These are phyloP conservation scores for Hanseniaspora hatyaiensis DNA, from an alignment of 805 yeast genomes.

Conservation along the genomic window DNA sequence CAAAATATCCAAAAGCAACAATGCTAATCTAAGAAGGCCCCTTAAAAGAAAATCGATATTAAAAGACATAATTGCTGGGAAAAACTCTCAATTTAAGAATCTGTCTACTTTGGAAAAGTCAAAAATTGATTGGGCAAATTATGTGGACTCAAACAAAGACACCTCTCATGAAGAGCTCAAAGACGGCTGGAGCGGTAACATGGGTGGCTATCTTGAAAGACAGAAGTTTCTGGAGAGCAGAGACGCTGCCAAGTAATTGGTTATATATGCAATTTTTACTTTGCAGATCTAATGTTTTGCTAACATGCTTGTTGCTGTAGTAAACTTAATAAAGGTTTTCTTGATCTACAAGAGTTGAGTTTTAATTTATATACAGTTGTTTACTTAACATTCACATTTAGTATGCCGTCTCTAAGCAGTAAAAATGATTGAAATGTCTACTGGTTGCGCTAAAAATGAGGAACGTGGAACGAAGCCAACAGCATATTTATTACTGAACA, in stretches of 20 bases:
- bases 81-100: conserved; percentile 51
- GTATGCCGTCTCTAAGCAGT: no score
- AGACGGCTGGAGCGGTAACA: conserved; percentile 40
- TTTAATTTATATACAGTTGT: no score
- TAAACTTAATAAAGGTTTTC: no score
- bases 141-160: conserved; percentile 68
- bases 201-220: conserved; percentile 81
- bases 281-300: not conserved
- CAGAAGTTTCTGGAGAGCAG: conserved; percentile 72
- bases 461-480: conserved; percentile 55
- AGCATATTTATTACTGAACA: conserved; percentile 74
- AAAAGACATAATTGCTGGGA: conserved; percentile 58
- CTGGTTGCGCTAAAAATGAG: conserved; percentile 50
- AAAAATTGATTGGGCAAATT: conserved; percentile 86
- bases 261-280: not conserved
- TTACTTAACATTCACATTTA: no score
- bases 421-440: no score
- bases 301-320: no score
- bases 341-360: no score
- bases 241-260: conserved; percentile 23
- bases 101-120: conserved; percentile 87
- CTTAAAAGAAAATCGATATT: conserved; percentile 64
- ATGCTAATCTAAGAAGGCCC: conserved; percentile 39
- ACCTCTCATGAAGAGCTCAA: conserved; percentile 69
- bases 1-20: conserved; percentile 20